These are phyloP conservation scores for Sordariomycetes sp. DNA, from an alignment of 2,329 filamentous ascomycete species.

Conservation along the genomic window DNA sequence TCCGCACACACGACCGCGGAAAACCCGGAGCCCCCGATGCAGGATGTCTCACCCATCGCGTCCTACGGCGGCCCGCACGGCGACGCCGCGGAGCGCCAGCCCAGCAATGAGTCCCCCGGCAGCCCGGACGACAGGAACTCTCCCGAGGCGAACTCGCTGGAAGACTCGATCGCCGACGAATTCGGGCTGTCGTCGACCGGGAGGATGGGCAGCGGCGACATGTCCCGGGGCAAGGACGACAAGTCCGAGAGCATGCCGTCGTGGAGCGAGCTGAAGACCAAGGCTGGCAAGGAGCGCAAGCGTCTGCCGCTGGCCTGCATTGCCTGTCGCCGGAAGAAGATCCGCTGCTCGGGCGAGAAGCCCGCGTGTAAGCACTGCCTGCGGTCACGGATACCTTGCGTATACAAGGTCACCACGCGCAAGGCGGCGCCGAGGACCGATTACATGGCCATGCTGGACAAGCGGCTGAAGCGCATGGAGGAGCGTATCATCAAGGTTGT, in stretches of 20 bases:
- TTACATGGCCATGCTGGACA: constrained; percentile 99
- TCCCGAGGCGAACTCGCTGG: constrained; percentile 34
- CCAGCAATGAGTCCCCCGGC: constrained; percentile 24
- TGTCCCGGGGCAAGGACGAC: constrained; percentile 44
- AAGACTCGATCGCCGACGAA: constrained; percentile 46
- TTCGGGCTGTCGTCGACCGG: constrained; percentile 40
- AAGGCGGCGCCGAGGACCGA: constrained; percentile 92
- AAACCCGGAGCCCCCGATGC: constrained; percentile 15
- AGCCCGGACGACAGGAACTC: constrained; percentile 30
- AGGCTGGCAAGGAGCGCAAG: constrained; percentile 93
- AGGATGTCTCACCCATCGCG: constrained; percentile 21
- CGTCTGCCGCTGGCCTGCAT: constrained; percentile 88
- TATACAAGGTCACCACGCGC: constrained; percentile 92
- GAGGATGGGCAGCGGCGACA: constrained; percentile 38
- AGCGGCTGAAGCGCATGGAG: constrained; percentile 92
- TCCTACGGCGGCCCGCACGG: constrained; percentile 16
- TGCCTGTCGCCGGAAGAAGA: constrained; percentile 93
- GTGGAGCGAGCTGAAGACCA: constrained; percentile 79
- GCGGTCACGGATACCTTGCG: constrained; percentile 84
- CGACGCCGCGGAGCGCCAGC: constrained; percentile 15
- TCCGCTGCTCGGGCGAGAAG: constrained; percentile 94
- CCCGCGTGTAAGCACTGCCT: constrained; percentile 95
- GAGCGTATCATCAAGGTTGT: constrained; percentile 94
- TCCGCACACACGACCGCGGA: constrained; percentile 19
- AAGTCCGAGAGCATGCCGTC: constrained; percentile 49